A percentile compares a stretch with the other conserved stretches of the same genome.
phyloP scores from a whole-genome alignment of 2,329 filamentous ascomycete species.

The Fusarium fujikuroi region DNA sequence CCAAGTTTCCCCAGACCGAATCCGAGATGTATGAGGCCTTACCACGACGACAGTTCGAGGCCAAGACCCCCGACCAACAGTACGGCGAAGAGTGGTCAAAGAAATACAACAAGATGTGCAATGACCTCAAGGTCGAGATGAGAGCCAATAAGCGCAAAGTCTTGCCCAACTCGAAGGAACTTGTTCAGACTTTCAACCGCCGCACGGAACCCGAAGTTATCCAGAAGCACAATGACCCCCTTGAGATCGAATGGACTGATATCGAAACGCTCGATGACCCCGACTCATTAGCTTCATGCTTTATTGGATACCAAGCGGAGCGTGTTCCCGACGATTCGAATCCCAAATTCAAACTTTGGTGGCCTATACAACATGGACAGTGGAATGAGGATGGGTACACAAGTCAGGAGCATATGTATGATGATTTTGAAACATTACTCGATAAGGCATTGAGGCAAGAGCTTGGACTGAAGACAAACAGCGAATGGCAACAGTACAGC shows the following conservation, averaged over 20 bases:
- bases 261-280: conserved; percentile 74
- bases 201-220: conserved; percentile 86
- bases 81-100: conserved; percentile 86
- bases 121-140: conserved; percentile 90
- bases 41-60: conserved; percentile 75
- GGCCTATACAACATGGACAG: conserved; percentile 88
- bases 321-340: conserved; percentile 89
- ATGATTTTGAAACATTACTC: conserved; percentile 88
- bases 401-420: conserved; percentile 80
- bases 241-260: conserved; percentile 96
- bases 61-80: conserved; percentile 75
- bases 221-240: conserved; percentile 91
- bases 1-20: conserved; percentile 80
- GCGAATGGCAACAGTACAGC: conserved; percentile 89
- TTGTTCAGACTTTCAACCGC: conserved; percentile 94
- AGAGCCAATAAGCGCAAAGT: conserved; percentile 93
- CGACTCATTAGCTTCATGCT: conserved; percentile 68
- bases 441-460: conserved; percentile 90
- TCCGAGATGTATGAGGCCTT: conserved; percentile 84
- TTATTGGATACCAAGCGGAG: conserved; percentile 83
- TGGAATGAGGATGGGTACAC: conserved; percentile 91
- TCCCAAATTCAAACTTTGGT: conserved; percentile 91
- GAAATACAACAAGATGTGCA: conserved; percentile 83
- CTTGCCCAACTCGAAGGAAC: conserved; percentile 95
- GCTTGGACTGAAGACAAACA: conserved; percentile 79